A percentile compares a stretch with the other conserved stretches of the same genome.
Conservation (phyloP, 1,284 basidiomycete species). For the Malassezia psittaci region DNA sequence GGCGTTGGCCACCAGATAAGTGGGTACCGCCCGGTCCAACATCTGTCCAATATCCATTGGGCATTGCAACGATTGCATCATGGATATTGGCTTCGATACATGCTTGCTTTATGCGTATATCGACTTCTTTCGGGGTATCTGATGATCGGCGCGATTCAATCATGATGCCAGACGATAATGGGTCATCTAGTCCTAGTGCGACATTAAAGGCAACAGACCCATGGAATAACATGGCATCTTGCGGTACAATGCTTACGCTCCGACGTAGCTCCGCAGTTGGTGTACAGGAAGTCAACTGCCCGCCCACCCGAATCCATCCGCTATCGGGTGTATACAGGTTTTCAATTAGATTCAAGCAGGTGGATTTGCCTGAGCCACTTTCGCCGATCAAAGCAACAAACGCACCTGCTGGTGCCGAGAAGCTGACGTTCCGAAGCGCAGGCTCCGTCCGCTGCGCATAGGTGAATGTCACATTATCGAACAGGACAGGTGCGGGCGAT, state of each 20-base stretch:
- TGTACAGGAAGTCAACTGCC: conserved; percentile 61
- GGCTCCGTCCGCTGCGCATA: conserved; percentile 23
- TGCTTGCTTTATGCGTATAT: conserved; percentile 52
- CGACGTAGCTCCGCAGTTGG: conserved; percentile 55
- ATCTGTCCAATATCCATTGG: conserved; percentile 79
- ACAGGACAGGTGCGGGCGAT: conserved; percentile 13
- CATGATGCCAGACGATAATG: conserved; percentile 50
- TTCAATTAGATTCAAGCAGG: conserved; percentile 36
- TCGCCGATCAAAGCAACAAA: conserved; percentile 7
- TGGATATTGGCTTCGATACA: conserved; percentile 39
- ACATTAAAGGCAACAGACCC: conserved; percentile 33
- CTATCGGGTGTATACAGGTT: conserved; percentile 57
- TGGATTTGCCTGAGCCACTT: conserved; percentile 23
- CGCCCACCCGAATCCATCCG: conserved; percentile 68
- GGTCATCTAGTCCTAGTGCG: conserved; percentile 60
- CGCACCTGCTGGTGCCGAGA: conserved; percentile 21
- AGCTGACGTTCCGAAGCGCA: conserved; percentile 21
- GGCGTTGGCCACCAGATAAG: conserved; percentile 41
- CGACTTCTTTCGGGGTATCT: conserved; percentile 16
- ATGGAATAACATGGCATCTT: conserved; percentile 84
- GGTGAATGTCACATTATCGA: conserved; percentile 21
- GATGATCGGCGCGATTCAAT: conserved; percentile 18
- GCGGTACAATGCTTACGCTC: conserved; percentile 60
- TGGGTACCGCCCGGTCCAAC: conserved; percentile 90
- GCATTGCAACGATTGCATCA: conserved; percentile 72